Conservation (phyloP, 768 basidiomycete genomes). For the Lyophyllum decastes region DNA sequence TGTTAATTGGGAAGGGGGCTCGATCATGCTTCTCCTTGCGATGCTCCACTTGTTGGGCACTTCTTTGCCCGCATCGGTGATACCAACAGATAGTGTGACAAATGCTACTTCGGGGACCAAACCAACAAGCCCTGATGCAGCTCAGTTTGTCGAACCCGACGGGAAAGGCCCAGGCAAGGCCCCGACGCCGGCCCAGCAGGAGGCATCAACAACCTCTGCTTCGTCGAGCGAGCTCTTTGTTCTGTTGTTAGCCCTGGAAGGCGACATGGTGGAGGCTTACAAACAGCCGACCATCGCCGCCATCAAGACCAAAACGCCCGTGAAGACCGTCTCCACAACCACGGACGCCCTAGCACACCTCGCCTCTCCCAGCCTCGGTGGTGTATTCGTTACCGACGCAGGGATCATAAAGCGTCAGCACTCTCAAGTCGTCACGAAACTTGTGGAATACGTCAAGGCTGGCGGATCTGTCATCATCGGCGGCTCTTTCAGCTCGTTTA, state of each 20-base stretch:
- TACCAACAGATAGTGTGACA: not conserved
- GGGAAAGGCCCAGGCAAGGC: not conserved
- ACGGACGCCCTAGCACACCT: constrained; percentile 25
- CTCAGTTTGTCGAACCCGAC: not conserved
- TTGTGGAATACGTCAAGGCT: constrained; percentile 36
- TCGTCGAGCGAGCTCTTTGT: constrained; percentile 20
- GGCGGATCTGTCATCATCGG: constrained; percentile 41
- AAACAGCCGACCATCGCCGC: constrained; percentile 28
- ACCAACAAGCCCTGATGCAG: not conserved
- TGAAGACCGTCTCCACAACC: constrained; percentile 18
- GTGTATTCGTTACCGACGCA: constrained; percentile 38
- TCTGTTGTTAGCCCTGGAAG: constrained; percentile 31
- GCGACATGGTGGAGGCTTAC: constrained; percentile 19
- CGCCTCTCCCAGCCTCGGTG: constrained; percentile 24
- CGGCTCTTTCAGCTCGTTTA: constrained; percentile 31
- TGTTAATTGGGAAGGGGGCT: constrained; percentile 30
- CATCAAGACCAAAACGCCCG: constrained; percentile 23
- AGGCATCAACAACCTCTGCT: not conserved
- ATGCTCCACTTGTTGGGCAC: constrained; percentile 29
- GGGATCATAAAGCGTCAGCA: constrained; percentile 28
- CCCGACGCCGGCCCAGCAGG: not conserved
- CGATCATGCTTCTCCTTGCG: constrained; percentile 28
- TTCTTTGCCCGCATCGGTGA: not conserved
- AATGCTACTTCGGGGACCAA: not conserved
- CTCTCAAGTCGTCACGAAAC: constrained; percentile 22